Base-by-base conservation (phyloP, 2,329 filamentous ascomycete species). In the Pezicula carpinea region DNA sequence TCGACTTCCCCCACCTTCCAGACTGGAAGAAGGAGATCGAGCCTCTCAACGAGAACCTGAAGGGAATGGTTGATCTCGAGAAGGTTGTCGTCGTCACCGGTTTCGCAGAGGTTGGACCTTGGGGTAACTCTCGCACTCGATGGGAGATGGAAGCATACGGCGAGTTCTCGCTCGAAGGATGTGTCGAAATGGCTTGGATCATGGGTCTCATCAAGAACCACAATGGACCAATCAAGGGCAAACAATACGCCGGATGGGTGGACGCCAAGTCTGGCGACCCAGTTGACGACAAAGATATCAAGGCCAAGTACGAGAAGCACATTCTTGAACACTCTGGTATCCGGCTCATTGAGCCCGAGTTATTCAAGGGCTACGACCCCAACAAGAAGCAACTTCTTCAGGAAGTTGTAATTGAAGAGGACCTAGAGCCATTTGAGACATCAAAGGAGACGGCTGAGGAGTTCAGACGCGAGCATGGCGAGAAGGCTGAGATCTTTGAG, bases 71-170 rank as follows among this genome's bases (percentile, higher is more conserved):
- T 44, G 92, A 99, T 63, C 82, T 99, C 34, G 93, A 97, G 63
- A 96, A 95, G 76, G 91, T 97, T 5, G 91, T 99, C 15, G 93
- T 99, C 39, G 87, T 99, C 51, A 96, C 93, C 51, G 93, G 93
- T 66, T 99, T 99, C 64, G 82, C 93, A 46, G 93, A 99, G 68
- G 83, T 96, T 52, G 91, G 93, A 40, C 93, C 93, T 6, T 99
- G 93, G 95, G 93, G 93, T 75, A 99, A 97, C 75, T 92, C 93
- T 3, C 84, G 93, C 61, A 99, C 93, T 39, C 84, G 93, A 53
- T 99, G 93, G 93, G 93, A 99, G 74, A 99, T 99, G 92, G 93
- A 99, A 69, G 91, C 93, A 1, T 84, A 91, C 57, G 93, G 93
- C 64, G 81, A 96, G 64, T 99, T 99, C 74, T 97, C 93, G 7